These are phyloP conservation scores for Sclerospora graminicola DNA, from an alignment of 352 stramenopile genomes.

Conservation along the genomic window DNA sequence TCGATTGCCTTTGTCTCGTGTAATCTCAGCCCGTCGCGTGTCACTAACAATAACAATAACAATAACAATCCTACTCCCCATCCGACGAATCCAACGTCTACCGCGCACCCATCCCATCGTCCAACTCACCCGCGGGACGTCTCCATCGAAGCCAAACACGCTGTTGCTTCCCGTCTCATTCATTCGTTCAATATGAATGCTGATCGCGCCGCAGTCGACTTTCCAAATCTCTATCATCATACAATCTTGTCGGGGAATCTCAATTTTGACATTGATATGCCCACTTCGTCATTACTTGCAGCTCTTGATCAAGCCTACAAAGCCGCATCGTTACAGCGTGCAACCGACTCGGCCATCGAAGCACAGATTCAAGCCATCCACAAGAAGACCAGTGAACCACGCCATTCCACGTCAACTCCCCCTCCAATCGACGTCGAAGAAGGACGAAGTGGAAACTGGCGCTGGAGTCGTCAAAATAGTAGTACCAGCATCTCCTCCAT, in stretches of 20 bases:
- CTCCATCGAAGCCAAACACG: constrained; percentile 38
- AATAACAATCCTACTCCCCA: too few relatives aligned
- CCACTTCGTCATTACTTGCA: constrained; percentile 17
- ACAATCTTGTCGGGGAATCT: constrained; percentile 75
- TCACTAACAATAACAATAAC: too few relatives aligned
- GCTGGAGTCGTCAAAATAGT: too few relatives aligned
- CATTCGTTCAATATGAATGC: constrained; percentile 78
- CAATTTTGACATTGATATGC: constrained; percentile 67
- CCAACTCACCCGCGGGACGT: constrained; percentile 18
- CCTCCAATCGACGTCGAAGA: constrained; percentile 5
- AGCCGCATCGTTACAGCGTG: constrained; percentile 45
- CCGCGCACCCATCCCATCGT: constrained; percentile 19
- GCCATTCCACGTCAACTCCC: too few relatives aligned
- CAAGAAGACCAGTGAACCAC: too few relatives aligned
- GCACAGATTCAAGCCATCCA: constrained; percentile 39
- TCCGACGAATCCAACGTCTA: too few relatives aligned
- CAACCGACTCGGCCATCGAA: constrained; percentile 52
- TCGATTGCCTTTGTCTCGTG: constrained; percentile 80
- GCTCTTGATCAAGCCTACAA: constrained; percentile 70
- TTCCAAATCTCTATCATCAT: constrained; percentile 79
- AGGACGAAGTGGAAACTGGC: constrained; percentile 1
- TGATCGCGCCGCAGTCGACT: constrained; percentile 61
- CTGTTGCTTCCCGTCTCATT: constrained; percentile 46
- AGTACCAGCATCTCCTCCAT: too few relatives aligned
- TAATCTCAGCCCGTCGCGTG: constrained; percentile 30